phyloP scores from a whole-genome alignment of 495 filamentous ascomycete genomes.

The Penicillium longicatenatum region DNA sequence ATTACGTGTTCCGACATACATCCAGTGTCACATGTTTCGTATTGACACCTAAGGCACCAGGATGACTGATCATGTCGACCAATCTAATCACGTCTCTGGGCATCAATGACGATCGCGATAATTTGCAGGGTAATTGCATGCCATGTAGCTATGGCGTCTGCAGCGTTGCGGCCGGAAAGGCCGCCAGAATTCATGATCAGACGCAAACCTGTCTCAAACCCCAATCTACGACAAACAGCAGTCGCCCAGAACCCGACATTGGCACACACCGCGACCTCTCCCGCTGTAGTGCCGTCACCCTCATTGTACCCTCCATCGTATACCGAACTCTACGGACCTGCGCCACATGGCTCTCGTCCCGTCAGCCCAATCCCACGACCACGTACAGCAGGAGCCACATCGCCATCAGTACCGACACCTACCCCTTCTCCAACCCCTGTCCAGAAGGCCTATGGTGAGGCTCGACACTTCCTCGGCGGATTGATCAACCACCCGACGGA shows the following conservation, averaged over 20 bases:
- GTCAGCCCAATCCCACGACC: slow-evolving; percentile 13
- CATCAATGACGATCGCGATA: neutral
- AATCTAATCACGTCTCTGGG: neutral
- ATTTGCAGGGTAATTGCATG: too few relatives aligned
- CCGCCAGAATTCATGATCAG: slow-evolving; percentile 24
- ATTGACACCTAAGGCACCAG: neutral
- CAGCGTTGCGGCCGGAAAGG: slow-evolving; percentile 14
- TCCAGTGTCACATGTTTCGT: neutral
- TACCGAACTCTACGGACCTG: slow-evolving; percentile 23
- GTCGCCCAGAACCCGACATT: slow-evolving; percentile 11
- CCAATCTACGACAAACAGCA: slow-evolving; percentile 27
- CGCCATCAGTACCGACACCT: slow-evolving; percentile 6
- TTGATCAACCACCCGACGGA: slow-evolving; percentile 63
- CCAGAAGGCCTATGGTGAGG: slow-evolving; percentile 54
- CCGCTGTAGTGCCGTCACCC: slow-evolving; percentile 10
- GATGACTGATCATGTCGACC: slow-evolving; percentile 2
- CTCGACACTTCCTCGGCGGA: slow-evolving; percentile 63
- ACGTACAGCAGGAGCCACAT: slow-evolving; percentile 18
- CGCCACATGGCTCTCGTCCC: neutral
- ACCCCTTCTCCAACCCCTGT: slow-evolving; percentile 18
- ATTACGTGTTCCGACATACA: too few relatives aligned
- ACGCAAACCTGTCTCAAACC: slow-evolving; percentile 32
- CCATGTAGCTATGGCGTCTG: slow-evolving; percentile 18
- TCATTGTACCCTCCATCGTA: slow-evolving; percentile 26
- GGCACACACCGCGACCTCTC: slow-evolving; percentile 15